phyloP scores from a whole-genome alignment of 192 early-diverging fungal genomes.

The Glomus cerebriforme region DNA sequence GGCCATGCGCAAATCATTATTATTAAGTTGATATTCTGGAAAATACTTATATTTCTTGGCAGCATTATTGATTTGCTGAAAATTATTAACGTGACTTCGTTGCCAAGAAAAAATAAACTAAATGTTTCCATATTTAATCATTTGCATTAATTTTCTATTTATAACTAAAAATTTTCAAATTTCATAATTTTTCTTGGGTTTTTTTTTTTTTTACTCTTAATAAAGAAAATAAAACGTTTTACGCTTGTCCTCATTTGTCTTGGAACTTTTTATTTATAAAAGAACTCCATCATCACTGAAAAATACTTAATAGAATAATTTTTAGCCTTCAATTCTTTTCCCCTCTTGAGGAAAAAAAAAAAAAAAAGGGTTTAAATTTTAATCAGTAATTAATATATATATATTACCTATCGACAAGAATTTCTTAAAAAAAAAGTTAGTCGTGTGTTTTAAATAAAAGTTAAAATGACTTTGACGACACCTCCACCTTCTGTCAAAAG shows the following conservation, averaged over 20 bases:
- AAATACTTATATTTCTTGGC: not conserved
- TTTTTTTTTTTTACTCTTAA: not conserved
- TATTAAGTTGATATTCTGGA: not conserved
- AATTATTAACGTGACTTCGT: not conserved
- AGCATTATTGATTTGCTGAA: not conserved
- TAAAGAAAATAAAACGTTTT: not conserved
- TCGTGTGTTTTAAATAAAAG: not conserved
- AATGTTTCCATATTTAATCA: not conserved
- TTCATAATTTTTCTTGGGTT: not conserved
- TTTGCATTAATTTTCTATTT: not conserved
- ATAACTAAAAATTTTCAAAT: not conserved
- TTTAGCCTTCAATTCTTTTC: not conserved
- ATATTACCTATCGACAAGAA: not conserved
- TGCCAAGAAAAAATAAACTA: not conserved
- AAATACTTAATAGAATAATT: not conserved
- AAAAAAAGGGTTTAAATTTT: not conserved
- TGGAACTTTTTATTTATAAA: not conserved
- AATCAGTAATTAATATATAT: not conserved
- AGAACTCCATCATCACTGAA: not conserved
- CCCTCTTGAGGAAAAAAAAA: not conserved
- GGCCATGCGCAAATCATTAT: too few species aligned
- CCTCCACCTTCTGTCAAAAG: not conserved
- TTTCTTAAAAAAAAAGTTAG: not conserved
- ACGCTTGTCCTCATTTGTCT: not conserved
- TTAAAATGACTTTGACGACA: conserved; percentile 25